These are phyloP conservation scores for Zygosaccharomyces sapae DNA, from an alignment of 1,139 yeast species.

Conservation along the genomic window DNA sequence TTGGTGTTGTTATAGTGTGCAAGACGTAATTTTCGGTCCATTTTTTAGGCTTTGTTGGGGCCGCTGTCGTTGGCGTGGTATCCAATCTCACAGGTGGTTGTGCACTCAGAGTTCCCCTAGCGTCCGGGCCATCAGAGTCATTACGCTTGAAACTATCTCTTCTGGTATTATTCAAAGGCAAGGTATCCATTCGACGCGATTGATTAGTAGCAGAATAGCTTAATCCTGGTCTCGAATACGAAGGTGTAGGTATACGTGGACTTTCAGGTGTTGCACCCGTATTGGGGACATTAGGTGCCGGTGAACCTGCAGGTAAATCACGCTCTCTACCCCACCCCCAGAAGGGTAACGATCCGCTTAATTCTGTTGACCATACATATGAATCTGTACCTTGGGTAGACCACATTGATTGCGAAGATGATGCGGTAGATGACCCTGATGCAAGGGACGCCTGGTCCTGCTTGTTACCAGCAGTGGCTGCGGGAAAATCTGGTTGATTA, in stretches of 20 bases:
- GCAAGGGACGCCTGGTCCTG: slow-evolving; percentile 6
- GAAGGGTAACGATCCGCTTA: slow-evolving; percentile 26
- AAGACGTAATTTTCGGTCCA: slow-evolving; percentile 19
- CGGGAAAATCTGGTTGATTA: slow-evolving; percentile 6
- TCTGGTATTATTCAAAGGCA: slow-evolving; percentile 2
- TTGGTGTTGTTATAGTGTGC: slow-evolving; percentile 21
- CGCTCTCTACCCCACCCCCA: slow-evolving; percentile 29
- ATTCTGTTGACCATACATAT: slow-evolving; percentile 23
- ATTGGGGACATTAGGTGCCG: background rate
- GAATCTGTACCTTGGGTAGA: slow-evolving; percentile 19
- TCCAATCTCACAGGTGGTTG: background rate
- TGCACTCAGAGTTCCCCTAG: background rate
- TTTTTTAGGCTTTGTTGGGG: background rate
- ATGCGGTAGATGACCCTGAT: slow-evolving; percentile 14
- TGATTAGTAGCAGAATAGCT: slow-evolving; percentile 12
- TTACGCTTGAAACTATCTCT: slow-evolving; percentile 13
- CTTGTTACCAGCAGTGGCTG: slow-evolving; percentile 7
- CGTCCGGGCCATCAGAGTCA: slow-evolving; percentile 1
- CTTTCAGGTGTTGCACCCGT: slow-evolving; percentile 1
- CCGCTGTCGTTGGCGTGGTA: background rate
- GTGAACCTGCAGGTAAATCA: slow-evolving; percentile 3
- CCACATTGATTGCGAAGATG: slow-evolving; percentile 12
- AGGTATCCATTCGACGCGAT: slow-evolving; percentile 9
- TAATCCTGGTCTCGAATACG: slow-evolving; percentile 6
- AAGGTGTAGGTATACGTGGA: slow-evolving; percentile 5